Percentiles rank a stretch among this genome's conserved stretches.
phyloP scores from a whole-genome alignment of 192 early-diverging fungal genomes.

The Tieghemiomyces parasiticus region DNA sequence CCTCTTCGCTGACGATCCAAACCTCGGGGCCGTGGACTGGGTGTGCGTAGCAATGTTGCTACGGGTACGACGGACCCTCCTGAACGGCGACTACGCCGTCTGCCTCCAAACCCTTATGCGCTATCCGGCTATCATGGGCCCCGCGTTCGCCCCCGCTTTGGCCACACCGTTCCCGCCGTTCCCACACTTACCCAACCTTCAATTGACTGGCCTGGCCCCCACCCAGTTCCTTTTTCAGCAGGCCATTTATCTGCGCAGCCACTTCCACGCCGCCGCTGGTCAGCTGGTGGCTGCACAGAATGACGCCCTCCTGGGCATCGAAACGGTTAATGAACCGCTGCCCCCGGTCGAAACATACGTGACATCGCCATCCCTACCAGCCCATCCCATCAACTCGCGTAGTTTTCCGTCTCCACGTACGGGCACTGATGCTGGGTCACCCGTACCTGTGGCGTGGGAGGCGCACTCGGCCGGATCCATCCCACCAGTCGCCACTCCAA shows the following conservation, averaged over 20 bases:
- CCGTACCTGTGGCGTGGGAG: too few species aligned
- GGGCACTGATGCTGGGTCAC: too few species aligned
- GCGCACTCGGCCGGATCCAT: too few species aligned
- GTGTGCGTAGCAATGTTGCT: constrained; percentile 61
- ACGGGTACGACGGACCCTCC: constrained; percentile 36
- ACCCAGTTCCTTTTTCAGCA: constrained; percentile 39
- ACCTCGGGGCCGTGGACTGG: constrained; percentile 69
- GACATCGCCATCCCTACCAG: too few species aligned
- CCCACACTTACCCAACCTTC: constrained; percentile 13
- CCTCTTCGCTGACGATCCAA: constrained; percentile 70
- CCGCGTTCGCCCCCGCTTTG: constrained; percentile 5
- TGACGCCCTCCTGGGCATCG: constrained; percentile 20
- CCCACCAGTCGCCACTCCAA: too few species aligned
- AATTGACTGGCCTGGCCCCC: constrained; percentile 12
- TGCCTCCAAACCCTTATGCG: constrained; percentile 47
- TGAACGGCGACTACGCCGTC: constrained; percentile 46
- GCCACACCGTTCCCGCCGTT: constrained; percentile 2
- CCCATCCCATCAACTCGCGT: too few species aligned
- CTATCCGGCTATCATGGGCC: constrained; percentile 33
- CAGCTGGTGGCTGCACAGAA: constrained; percentile 41
- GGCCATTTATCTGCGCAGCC: constrained; percentile 43
- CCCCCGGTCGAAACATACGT: constrained; percentile 10
- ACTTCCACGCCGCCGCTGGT: constrained; percentile 31
- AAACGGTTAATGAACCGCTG: constrained; percentile 20
- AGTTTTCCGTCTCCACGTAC: too few species aligned